phyloP scores from a whole-genome alignment of 1,284 basidiomycete species.

The Earliella scabrosa region DNA sequence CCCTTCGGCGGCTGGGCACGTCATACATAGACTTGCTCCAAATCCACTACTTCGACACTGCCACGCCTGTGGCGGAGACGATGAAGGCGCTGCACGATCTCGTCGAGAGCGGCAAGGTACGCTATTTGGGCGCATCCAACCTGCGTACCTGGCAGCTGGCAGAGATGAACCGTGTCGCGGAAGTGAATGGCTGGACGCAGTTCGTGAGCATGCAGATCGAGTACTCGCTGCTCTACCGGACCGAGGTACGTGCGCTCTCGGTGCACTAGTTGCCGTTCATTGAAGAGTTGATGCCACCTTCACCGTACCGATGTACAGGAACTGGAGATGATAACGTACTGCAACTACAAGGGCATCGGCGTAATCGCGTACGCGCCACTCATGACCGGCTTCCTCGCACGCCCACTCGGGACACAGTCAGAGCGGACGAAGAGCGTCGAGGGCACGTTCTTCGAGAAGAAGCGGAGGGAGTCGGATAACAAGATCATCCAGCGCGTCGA shows the following conservation, averaged over 20 bases:
- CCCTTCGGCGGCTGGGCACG: slow-evolving; percentile 44
- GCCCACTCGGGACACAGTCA: slow-evolving; percentile 38
- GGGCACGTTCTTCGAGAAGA: slow-evolving; percentile 35
- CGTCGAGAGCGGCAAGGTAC: slow-evolving; percentile 35
- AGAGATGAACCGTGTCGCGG: no score
- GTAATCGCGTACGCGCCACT: slow-evolving; percentile 49
- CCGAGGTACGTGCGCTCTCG: no score
- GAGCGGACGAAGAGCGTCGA: slow-evolving; percentile 25
- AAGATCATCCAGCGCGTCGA: slow-evolving; percentile 46
- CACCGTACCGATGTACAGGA: slow-evolving; percentile 38
- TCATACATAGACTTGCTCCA: slow-evolving; percentile 54
- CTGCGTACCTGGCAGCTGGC: slow-evolving; percentile 40
- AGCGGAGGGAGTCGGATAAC: slow-evolving; percentile 35
- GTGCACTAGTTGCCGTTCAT: no score
- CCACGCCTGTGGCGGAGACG: slow-evolving; percentile 53
- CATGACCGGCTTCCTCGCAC: slow-evolving; percentile 42
- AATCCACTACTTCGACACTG: slow-evolving; percentile 52
- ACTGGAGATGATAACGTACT: slow-evolving; percentile 51
- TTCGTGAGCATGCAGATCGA: slow-evolving; percentile 47
- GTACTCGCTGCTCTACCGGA: slow-evolving; percentile 43
- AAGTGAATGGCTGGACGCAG: slow-evolving; percentile 39
- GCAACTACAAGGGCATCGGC: slow-evolving; percentile 49
- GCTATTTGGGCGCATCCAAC: slow-evolving; percentile 41
- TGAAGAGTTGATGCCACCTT: no score
- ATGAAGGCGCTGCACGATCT: no score